A percentile compares a stretch with the other conserved stretches of the same genome.
These are phyloP conservation scores for Aegilops sharonensis DNA, from an alignment of 176 grass and related monocot species.

Conservation along the genomic window DNA sequence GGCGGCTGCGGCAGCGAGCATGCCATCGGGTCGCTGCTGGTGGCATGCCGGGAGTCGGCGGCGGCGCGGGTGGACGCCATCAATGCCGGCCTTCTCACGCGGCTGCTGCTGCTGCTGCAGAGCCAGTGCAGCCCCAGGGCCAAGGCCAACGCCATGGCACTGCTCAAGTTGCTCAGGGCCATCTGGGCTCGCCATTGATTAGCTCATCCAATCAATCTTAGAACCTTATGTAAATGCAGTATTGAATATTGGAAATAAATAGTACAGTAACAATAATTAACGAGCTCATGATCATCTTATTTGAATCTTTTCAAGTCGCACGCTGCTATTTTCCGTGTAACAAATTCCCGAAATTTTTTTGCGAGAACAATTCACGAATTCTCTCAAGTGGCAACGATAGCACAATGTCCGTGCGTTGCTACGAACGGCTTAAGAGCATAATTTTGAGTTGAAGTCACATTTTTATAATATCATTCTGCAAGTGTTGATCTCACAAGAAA, in stretches of 20 bases:
- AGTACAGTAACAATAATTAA: not conserved
- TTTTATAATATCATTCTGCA: too few relatives aligned
- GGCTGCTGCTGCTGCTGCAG: slow-evolving; percentile 55
- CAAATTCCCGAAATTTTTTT: too few relatives aligned
- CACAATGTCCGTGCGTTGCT: too few relatives aligned
- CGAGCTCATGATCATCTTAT: not conserved
- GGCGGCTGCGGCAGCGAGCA: slow-evolving; percentile 39
- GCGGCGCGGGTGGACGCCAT: slow-evolving; percentile 26
- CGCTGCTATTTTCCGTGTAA: too few relatives aligned
- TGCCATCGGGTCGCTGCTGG: slow-evolving; percentile 42
- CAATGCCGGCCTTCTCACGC: slow-evolving; percentile 43
- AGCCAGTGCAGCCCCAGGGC: slow-evolving; percentile 38
- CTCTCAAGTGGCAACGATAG: too few relatives aligned
- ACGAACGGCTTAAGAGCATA: too few relatives aligned
- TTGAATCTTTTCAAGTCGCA: too few relatives aligned
- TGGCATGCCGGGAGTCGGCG: slow-evolving; percentile 25
- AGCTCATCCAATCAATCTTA: not conserved
- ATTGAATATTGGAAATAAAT: not conserved
- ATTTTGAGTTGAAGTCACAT: too few relatives aligned
- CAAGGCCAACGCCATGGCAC: slow-evolving; percentile 37
- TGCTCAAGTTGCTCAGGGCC: slow-evolving; percentile 53
- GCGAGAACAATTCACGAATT: too few relatives aligned
- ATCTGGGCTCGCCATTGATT: slow-evolving; percentile 22
- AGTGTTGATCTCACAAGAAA: too few relatives aligned
- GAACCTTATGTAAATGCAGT: not conserved